Evolutionary conservation across 176 grass and related monocot species (phyloP), one percentile per base, ranked within the genome.

Genomic region (Oryza longistaminata): DNA sequence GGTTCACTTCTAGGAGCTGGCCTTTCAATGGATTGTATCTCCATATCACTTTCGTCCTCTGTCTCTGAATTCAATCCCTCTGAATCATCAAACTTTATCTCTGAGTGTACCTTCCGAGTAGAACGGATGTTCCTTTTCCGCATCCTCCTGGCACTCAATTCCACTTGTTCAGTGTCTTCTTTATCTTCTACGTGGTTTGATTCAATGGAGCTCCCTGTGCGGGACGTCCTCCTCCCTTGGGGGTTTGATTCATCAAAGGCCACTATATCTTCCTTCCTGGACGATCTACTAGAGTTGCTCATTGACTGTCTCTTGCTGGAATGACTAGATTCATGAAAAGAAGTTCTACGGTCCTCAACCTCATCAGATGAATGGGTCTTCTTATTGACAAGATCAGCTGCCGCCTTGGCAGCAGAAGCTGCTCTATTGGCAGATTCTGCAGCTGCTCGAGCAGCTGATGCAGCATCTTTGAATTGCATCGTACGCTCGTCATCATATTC

Each of bases 51-150:
- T 60, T 75, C 93, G 14, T 88, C 82, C 34, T 91, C 85, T 9
- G 55, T 61, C 26, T 87, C 83, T 35, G 88, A 97, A 68, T 76
- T 73, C 15, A 78, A 35, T 71, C 83, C 91, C 71, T 98, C 93
- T 3, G 93, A 96, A 70, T 94, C 91, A 86, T 99, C 96, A 70
- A 94, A 95, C 11, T 82, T 94, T 58, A 94, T 90, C 66, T 93
- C 90, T 52, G 92, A 91, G 84, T 88, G 79, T 76, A 86, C 88
- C 71, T 82, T 95, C 14, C 39, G 71, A 48, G 68, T 35, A 65
- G 43, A 77, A 87, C 68, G 78, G 69, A 46, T 73, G 70, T 87
- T 89, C 64, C 72, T 91, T 86, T 83, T 90, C 15, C 42, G 52
- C 21, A 81, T 92, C 76, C 79, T 95, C 66, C 71, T 85, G 17